Percentiles rank a stretch among this genome's conserved stretches.
Evolutionary conservation across 2,329 filamentous ascomycete genomes (phyloP).

Genomic region (Fusarium sarcochroum): DNA sequence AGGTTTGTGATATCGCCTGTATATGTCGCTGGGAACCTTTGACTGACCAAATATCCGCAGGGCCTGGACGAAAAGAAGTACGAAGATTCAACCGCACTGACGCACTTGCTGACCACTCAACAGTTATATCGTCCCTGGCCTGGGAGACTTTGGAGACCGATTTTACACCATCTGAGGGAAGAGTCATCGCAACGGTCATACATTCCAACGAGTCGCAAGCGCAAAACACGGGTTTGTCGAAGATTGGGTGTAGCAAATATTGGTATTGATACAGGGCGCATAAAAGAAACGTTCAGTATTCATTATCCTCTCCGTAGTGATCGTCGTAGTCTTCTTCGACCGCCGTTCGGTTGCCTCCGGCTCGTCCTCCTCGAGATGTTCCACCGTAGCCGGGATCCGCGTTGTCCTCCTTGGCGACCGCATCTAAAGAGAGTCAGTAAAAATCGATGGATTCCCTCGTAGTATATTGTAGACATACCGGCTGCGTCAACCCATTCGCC

Average conservation of each 20-base stretch:
- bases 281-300: conserved; percentile 61
- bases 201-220: conserved; percentile 26
- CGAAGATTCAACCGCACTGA: conserved; percentile 40
- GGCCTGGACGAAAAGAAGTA: conserved; percentile 99
- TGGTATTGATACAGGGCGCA: conserved; percentile 39
- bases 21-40: conserved; percentile 17
- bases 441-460: neutral
- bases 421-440: conserved; percentile 56
- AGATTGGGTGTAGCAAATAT: conserved; percentile 32
- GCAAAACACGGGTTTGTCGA: conserved; percentile 29
- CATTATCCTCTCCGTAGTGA: conserved; percentile 68
- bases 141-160: conserved; percentile 95
- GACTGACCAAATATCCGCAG: conserved; percentile 52
- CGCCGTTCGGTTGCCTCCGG: conserved; percentile 46
- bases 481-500: conserved; percentile 97
- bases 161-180: conserved; percentile 86
- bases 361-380: conserved; percentile 46
- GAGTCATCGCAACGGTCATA: conserved; percentile 26
- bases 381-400: conserved; percentile 49
- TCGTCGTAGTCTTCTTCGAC: conserved; percentile 66
- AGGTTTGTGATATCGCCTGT: conserved; percentile 60
- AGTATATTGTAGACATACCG: conserved; percentile 57
- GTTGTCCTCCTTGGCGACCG: conserved; percentile 65
- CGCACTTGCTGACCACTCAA: conserved; percentile 54
- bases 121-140: conserved; percentile 94